Base-by-base conservation (phyloP, 306 rosid species). In the Vachellia pachyceras region DNA sequence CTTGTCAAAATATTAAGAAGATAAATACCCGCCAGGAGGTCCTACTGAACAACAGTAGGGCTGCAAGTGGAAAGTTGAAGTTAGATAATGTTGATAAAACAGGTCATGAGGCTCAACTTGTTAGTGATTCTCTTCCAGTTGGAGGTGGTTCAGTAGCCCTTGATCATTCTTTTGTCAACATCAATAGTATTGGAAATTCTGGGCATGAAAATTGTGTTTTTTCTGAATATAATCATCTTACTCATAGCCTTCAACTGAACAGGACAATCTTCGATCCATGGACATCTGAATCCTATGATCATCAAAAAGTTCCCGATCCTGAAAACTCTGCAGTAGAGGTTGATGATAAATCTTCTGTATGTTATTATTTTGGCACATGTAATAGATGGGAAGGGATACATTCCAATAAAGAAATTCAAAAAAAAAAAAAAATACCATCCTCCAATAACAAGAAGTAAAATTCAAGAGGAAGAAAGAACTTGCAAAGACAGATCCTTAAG, bases 51-150 rank as follows among this genome's bases (percentile, higher is more conserved):
- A 88, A 78, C 7, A 82, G 81, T 17, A 82, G 76, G 79, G 5
- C 37, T 64, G 79, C 83, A 72, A 41, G 69, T 17, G 39, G 20
- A 84, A 57, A 77, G 52, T 45, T 40, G 69, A 88, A 89, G 80
- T 64, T 84, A 71, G 54, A 79, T 42, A 84, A 18, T 45, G 80
- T 71, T 61, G 64, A 77, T 54, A 61, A 61, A 45, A 80, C 73
- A 36, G 82, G 82, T 60, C 77, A 63, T 86, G 77, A 61, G 70
- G 57, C 44, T 80, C 73, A 79, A 69, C 95, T 88, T 83, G 89
- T 91, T 68, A 89, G 86, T 68, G 81, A 89, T 80, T 91, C 97
- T 78, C 25, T 77, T 18, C 73, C 86, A 12, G 87, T 80, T 72
- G 80, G 80, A 69, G 85, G 22, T 35, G 83, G 83, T 42, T 88